phyloP scores from a whole-genome alignment of 768 basidiomycete genomes.

The Naganishia randhawae region DNA sequence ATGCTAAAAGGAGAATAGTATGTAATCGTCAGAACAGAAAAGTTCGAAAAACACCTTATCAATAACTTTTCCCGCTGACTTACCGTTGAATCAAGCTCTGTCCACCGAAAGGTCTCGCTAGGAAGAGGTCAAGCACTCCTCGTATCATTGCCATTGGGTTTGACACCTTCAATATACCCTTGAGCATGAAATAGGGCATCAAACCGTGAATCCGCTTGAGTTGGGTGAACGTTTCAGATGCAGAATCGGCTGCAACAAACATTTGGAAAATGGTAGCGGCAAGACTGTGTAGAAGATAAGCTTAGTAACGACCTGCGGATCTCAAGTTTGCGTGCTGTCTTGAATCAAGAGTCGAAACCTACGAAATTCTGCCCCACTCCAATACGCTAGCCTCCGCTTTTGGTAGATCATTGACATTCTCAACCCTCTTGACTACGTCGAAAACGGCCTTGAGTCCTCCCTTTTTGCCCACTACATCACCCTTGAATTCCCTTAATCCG shows the following conservation, averaged over 20 bases:
- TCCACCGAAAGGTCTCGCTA: constrained; percentile 94
- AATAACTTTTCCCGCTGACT: constrained; percentile 29
- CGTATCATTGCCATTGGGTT: constrained; percentile 97
- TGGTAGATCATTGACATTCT: constrained; percentile 72
- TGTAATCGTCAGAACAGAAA: background rate
- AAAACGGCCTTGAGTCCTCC: constrained; percentile 81
- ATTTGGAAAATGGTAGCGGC: constrained; percentile 96
- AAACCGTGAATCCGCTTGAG: constrained; percentile 89
- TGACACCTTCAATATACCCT: constrained; percentile 81
- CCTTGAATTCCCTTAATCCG: constrained; percentile 80
- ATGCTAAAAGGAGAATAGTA: constrained; percentile 58
- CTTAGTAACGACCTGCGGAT: background rate
- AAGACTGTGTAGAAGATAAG: constrained; percentile 56
- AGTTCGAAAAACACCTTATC: too few relatives aligned
- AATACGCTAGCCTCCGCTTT: constrained; percentile 79
- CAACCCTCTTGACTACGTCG: constrained; percentile 74
- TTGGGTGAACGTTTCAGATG: constrained; percentile 79
- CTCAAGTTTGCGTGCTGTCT: background rate
- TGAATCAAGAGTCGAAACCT: constrained; percentile 42
- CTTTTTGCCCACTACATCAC: constrained; percentile 70
- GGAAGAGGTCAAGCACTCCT: constrained; percentile 85
- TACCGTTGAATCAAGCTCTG: constrained; percentile 84
- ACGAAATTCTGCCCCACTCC: constrained; percentile 98
- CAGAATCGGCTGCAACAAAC: constrained; percentile 86
- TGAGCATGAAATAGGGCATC: constrained; percentile 97